Conservation (phyloP, 805 yeast species). For the Candida parachauliodes region DNA sequence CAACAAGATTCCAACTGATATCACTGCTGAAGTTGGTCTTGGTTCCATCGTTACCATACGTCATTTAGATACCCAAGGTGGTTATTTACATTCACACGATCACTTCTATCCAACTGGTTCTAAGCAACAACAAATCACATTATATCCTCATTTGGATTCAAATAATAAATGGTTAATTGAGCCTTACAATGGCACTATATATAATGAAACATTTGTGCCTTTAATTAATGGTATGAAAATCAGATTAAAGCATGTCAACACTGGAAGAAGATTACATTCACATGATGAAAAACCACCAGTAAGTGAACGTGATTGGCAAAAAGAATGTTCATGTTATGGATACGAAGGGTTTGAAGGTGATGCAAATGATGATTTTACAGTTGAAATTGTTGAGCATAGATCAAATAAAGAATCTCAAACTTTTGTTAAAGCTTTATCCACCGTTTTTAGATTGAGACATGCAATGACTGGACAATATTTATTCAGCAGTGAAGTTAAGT, state of each 20-base stretch:
- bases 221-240: constrained; percentile 67
- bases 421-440: constrained; percentile 59
- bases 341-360: constrained; percentile 75
- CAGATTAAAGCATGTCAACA: constrained; percentile 56
- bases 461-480: constrained; percentile 77
- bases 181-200: constrained; percentile 56
- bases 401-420: constrained; percentile 53
- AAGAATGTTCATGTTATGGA: constrained; percentile 77
- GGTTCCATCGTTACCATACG: constrained; percentile 65
- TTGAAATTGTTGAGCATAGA: constrained; percentile 60
- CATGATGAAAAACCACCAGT: constrained; percentile 83
- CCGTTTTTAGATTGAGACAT: constrained; percentile 71
- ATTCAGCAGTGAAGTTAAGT: constrained; percentile 69
- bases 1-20: constrained; percentile 54
- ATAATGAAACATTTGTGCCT: constrained; percentile 57
- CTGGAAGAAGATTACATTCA: constrained; percentile 71
- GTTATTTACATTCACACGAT: constrained; percentile 79
- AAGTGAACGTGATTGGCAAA: constrained; percentile 76
- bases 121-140: constrained; percentile 77
- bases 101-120: constrained; percentile 74
- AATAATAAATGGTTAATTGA: constrained; percentile 75
- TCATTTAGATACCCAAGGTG: constrained; percentile 70
- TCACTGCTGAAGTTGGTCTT: constrained; percentile 67
- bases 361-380: constrained; percentile 77
- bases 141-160: constrained; percentile 73